Base-by-base conservation (phyloP, 306 rosid species). In the Coriaria nepalensis region DNA sequence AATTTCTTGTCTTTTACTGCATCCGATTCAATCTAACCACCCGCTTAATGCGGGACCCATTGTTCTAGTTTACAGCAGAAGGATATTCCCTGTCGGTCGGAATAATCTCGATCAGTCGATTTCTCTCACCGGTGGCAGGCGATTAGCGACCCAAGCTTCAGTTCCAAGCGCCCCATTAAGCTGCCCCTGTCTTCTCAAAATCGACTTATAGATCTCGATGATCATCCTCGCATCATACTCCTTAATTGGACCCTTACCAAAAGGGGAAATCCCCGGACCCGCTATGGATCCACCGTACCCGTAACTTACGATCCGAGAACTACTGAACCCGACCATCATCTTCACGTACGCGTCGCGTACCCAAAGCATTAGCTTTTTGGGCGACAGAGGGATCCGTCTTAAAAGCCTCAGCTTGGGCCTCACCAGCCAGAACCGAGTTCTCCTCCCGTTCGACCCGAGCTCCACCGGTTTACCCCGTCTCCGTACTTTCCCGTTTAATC, bases 141-240 rank as follows among this genome's bases (percentile, higher is more conserved):
- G 15, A 53, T 40, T 42, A 42, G 37, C 2, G 72, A 53, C 43
- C 49, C 49, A 33, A 69, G 47, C 29, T 44, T 57, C 13, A 64
- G 40, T 43, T 65, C 39, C 7, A 70, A 75, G 20, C 51, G 53
- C 29, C 67, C 61, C 52, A 61, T 51, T 57, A 77, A 36, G 29
- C 29, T 56, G 76, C 8, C 71, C 72, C 55, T 74, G 86, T 10
- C 69, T 57, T 50, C 66, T 50, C 53, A 78, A 29, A 44, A 84
- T 33, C 2, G 90, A 65, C 45, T 68, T 81, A 56, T 81, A 84
- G 61, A 84, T 74, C 69, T 77, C 74, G 8, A 77, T 35, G 35
- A 84, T 61, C 77, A 88, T 71, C 68, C 70, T 78, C 35, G 74
- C 77, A 50, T 88, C 93, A 34, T 88, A 88, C 73, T 88, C 97